Evolutionary conservation across 352 stramenopile species (phyloP).

Genomic region (Phytopythium chamaehyphon): DNA sequence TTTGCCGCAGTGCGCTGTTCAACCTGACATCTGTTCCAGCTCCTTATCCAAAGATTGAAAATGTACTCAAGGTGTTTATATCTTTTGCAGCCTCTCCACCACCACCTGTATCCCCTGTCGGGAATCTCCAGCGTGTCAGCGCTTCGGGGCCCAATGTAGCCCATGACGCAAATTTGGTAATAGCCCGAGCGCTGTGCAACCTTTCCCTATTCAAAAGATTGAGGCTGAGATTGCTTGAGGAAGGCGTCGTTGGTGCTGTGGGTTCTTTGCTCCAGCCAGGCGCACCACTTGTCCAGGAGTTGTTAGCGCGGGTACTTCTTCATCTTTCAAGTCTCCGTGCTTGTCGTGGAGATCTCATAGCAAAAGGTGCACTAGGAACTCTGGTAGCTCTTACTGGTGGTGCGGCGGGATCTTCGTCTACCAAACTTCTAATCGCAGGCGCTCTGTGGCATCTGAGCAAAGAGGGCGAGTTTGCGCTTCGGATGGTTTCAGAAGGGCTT

Average conservation of each 20-base stretch:
- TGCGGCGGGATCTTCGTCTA: constrained; percentile 20
- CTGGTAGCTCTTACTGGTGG: constrained; percentile 41
- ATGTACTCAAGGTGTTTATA: constrained; percentile 70
- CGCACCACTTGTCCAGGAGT: constrained; percentile 42
- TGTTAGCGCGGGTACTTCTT: constrained; percentile 67
- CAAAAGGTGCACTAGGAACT: constrained; percentile 60
- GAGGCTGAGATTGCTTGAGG: constrained; percentile 80
- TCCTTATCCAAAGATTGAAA: constrained; percentile 87
- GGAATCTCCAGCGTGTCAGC: constrained; percentile 8
- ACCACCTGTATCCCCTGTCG: constrained; percentile 4
- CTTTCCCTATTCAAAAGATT: constrained; percentile 84
- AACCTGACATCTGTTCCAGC: constrained; percentile 87
- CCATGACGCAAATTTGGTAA: constrained; percentile 42
- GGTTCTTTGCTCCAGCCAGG: constrained; percentile 48
- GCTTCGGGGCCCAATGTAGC: constrained; percentile 8
- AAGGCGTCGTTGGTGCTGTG: constrained; percentile 82
- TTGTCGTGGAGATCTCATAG: constrained; percentile 64
- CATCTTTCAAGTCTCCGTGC: constrained; percentile 59
- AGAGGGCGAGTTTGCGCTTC: constrained; percentile 50
- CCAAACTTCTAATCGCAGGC: constrained; percentile 50
- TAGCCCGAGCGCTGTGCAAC: constrained; percentile 84
- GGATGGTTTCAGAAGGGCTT: constrained; percentile 77
- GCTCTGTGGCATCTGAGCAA: constrained; percentile 74
- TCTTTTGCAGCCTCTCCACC: constrained; percentile 47
- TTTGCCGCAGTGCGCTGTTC: constrained; percentile 79